Evolutionary conservation across 352 stramenopile species (phyloP).

Genomic region (Globisporangium echinulatum): DNA sequence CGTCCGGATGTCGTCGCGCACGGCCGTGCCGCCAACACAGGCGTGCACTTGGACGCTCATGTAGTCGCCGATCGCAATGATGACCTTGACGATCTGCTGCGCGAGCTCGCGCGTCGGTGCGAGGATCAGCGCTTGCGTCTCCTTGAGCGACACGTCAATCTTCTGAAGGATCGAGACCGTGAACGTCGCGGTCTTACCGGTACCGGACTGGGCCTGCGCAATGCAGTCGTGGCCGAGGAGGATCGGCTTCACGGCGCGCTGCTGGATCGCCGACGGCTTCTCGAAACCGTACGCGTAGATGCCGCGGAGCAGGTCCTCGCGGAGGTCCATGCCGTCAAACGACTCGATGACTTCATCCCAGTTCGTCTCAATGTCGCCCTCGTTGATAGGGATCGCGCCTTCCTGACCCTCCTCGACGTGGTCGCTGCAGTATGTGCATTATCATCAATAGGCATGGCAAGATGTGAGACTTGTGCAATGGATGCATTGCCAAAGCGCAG

Average conservation of each 20-base stretch:
- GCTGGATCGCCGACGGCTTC: constrained; percentile 99
- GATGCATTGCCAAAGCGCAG: no score
- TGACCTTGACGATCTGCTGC: constrained; percentile 99
- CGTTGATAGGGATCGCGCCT: constrained; percentile 67
- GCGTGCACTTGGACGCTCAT: constrained; percentile 97
- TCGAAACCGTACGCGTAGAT: constrained; percentile 99
- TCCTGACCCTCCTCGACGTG: constrained; percentile 56
- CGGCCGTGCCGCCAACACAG: constrained; percentile 97
- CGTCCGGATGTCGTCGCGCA: constrained; percentile 98
- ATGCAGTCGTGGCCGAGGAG: constrained; percentile 98
- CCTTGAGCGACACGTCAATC: constrained; percentile 92
- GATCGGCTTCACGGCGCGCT: constrained; percentile 97
- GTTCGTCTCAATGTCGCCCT: constrained; percentile 97
- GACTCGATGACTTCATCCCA: constrained; percentile 98
- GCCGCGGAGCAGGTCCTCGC: constrained; percentile 97
- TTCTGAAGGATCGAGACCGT: constrained; percentile 98
- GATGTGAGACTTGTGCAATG: no score
- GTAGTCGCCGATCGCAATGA: constrained; percentile 91
- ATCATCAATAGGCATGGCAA: no score
- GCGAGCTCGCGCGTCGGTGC: constrained; percentile 99
- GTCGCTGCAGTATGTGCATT: constrained; percentile 22
- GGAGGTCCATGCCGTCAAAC: constrained; percentile 99
- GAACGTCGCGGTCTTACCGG: constrained; percentile 99
- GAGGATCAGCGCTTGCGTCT: constrained; percentile 98
- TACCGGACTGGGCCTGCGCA: constrained; percentile 98